phyloP scores from a whole-genome alignment of 1,139 yeast species.

The Nakaseomyces bracarensis region DNA sequence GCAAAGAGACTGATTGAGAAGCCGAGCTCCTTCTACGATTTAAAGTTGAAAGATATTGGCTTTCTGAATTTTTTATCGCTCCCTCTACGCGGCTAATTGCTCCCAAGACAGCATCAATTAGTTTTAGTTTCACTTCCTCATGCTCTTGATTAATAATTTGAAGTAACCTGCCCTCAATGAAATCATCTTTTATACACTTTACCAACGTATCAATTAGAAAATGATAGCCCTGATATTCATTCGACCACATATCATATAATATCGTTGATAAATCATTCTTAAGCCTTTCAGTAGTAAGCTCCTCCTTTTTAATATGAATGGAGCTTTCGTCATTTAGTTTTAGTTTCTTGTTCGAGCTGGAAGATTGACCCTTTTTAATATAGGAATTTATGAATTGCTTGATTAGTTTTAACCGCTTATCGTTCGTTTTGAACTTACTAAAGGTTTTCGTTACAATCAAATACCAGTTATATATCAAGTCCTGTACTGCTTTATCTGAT shows the following conservation, averaged over 20 bases:
- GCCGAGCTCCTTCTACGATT: conserved; percentile 1
- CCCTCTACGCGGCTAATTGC: conserved; percentile 1
- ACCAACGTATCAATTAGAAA: conserved; percentile 14
- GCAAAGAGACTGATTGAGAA: conserved; percentile 1
- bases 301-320: conserved; percentile 15
- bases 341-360: neutral
- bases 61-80: conserved; percentile 5
- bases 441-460: conserved; percentile 1
- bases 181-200: conserved; percentile 13
- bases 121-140: conserved; percentile 2
- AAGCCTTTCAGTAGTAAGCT: conserved; percentile 6
- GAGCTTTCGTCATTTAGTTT: conserved; percentile 10
- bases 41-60: conserved; percentile 1
- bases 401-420: conserved; percentile 4
- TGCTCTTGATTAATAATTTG: neutral
- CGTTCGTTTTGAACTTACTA: conserved; percentile 5
- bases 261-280: conserved; percentile 18
- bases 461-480: conserved; percentile 1
- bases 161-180: conserved; percentile 14
- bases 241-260: conserved; percentile 16
- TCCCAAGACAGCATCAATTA: conserved; percentile 2
- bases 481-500: neutral
- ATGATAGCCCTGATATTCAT: conserved; percentile 19
- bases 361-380: neutral
- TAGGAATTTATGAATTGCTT: conserved; percentile 4